Evolutionary conservation across 192 early-diverging fungal species (phyloP).

Genomic region (Mortierella hygrophila): DNA sequence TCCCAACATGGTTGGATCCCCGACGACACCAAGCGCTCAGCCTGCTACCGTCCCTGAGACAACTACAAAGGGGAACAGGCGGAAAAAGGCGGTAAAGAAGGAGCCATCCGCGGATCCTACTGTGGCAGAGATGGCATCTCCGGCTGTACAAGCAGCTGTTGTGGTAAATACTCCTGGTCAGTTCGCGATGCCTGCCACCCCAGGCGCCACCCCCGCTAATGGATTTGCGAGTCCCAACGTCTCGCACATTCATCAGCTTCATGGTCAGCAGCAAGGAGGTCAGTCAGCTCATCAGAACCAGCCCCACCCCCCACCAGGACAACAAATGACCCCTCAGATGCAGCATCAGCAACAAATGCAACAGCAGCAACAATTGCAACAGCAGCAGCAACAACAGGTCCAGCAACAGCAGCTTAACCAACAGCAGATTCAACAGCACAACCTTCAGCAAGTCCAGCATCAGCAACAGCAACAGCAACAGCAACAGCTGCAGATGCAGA

Average conservation of each 20-base stretch:
- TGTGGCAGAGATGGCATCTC: neutral
- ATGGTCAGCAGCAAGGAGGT: slow-evolving; percentile 16
- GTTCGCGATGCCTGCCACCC: slow-evolving; percentile 21
- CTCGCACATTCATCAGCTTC: slow-evolving; percentile 26
- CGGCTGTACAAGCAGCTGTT: neutral
- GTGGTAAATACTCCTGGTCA: slow-evolving; percentile 20
- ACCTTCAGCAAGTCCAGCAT: slow-evolving; percentile 8
- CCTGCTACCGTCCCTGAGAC: slow-evolving; percentile 13
- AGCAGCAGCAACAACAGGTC: slow-evolving; percentile 20
- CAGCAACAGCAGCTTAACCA: slow-evolving; percentile 26
- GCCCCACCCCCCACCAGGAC: neutral
- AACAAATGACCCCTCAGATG: neutral
- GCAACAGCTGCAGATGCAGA: slow-evolving; percentile 19
- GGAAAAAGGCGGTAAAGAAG: slow-evolving; percentile 45
- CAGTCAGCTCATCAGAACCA: slow-evolving; percentile 12
- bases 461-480: slow-evolving; percentile 17
- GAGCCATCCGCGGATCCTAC: slow-evolving; percentile 39
- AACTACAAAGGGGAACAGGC: slow-evolving; percentile 25
- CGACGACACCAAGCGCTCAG: slow-evolving; percentile 26
- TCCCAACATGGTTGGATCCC: slow-evolving; percentile 38
- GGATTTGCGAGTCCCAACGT: slow-evolving; percentile 36
- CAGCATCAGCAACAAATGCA: slow-evolving; percentile 14
- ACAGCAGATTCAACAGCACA: slow-evolving; percentile 17
- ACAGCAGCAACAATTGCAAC: slow-evolving; percentile 19
- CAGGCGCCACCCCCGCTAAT: slow-evolving; percentile 8